These are phyloP conservation scores for Huntiella omanensis DNA, from an alignment of 2,329 filamentous ascomycete genomes.

Conservation along the genomic window DNA sequence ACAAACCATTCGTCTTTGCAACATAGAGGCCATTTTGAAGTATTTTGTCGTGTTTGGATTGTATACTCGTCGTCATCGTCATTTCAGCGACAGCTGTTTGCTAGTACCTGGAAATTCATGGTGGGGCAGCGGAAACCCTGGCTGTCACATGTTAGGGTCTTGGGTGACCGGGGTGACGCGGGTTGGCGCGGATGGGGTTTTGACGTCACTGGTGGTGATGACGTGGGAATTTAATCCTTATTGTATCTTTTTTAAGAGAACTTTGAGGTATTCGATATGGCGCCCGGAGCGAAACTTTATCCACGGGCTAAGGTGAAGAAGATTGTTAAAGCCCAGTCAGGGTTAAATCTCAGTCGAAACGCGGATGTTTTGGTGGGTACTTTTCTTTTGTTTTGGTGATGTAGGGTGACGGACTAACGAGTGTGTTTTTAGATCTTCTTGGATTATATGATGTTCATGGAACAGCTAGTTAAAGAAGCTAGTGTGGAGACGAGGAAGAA, in stretches of 20 bases:
- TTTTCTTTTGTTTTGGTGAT: background rate
- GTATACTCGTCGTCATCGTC: too few relatives aligned
- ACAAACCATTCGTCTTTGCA: conserved; percentile 42
- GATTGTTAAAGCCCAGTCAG: conserved; percentile 76
- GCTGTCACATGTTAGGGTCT: too few relatives aligned
- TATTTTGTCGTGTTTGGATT: background rate
- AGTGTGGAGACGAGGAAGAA: conserved; percentile 55
- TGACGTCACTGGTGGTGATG: too few relatives aligned
- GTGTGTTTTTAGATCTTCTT: conserved; percentile 49
- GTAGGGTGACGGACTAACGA: background rate
- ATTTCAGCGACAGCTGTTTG: too few relatives aligned
- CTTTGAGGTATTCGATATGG: conserved; percentile 23
- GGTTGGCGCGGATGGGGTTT: too few relatives aligned
- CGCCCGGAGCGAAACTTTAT: conserved; percentile 54
- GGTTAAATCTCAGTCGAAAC: conserved; percentile 64
- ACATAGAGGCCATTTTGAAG: conserved; percentile 21
- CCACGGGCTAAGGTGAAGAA: conserved; percentile 72
- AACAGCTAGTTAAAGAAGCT: conserved; percentile 57
- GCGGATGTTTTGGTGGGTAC: conserved; percentile 55
- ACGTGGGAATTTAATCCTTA: too few relatives aligned
- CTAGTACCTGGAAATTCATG: too few relatives aligned
- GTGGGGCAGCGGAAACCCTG: too few relatives aligned
- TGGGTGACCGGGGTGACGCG: too few relatives aligned
- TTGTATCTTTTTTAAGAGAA: too few relatives aligned
- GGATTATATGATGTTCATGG: conserved; percentile 69